Base-by-base conservation (phyloP, 164 flowering plant species). In the Brasenia schreberi region DNA sequence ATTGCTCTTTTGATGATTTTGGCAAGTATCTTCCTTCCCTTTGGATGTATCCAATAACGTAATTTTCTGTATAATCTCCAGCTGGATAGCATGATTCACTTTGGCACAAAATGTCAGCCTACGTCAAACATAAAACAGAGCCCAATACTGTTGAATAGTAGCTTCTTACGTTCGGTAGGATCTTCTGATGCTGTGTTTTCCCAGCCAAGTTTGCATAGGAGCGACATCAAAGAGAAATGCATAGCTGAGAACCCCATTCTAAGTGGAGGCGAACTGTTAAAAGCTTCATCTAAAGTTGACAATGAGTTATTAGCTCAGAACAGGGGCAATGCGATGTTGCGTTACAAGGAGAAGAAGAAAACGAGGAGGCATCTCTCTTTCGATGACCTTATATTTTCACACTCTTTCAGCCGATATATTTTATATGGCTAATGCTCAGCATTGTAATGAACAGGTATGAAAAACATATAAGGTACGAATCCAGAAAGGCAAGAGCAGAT, bases 401-500 rank as follows among this genome's bases (percentile, higher is more conserved):
- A 2, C 27, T 23, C 27, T 23, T 23, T 23, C 27, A 23, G 27
- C 27, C 0, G 27, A 23, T 23, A 23, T 23, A 0, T 23, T 23
- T 23, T 23, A 23, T 23, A 23, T 23, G 11, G 1, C 53, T 7
- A 45, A 45, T 45, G 12, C 12, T 45, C 12, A 45, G 53, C 11
- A 45, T 45, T 45, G 53, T 45, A 12, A 1, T 45, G 12, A 7
- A 45, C 53, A 93, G 98, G 72, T 93, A 90, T 71, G 98, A 93
- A 19, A 93, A 87, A 75, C 94, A 87, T 68, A 94, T 94, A 63
- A 76, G 98, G 44, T 94, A 94, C n/a, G 98, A 94, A 73, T 90
- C 96, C 3, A 80, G 98, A 75, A 93, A 94, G 71, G 96, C 92
- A 49, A 85, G 98, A 74, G 98, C 98, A 43, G 98, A 90, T 74